Evolutionary conservation across 2,329 filamentous ascomycete genomes (phyloP).

Genomic region (Fusarium abutilonis): DNA sequence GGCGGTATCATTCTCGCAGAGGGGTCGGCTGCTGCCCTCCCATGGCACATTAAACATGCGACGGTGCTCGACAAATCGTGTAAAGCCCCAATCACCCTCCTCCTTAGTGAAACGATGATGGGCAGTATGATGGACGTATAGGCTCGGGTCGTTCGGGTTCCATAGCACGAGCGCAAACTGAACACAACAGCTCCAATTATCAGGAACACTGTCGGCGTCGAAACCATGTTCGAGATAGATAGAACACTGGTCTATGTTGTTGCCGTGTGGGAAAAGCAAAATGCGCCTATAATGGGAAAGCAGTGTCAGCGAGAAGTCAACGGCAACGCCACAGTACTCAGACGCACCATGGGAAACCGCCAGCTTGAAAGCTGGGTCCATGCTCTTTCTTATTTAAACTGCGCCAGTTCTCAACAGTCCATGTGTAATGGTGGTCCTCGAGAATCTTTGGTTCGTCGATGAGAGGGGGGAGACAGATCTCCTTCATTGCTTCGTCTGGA

Average conservation of each 20-base stretch:
- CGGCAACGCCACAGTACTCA: constrained; percentile 44
- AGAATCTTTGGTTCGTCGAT: constrained; percentile 81
- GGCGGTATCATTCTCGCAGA: constrained; percentile 79
- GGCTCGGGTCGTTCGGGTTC: constrained; percentile 91
- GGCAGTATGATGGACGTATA: constrained; percentile 83
- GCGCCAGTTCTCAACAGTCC: constrained; percentile 88
- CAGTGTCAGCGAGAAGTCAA: constrained; percentile 35
- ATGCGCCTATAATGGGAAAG: constrained; percentile 72
- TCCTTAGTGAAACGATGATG: constrained; percentile 96
- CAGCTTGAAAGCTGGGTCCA: constrained; percentile 87
- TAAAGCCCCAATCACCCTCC: constrained; percentile 98
- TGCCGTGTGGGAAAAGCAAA: constrained; percentile 93
- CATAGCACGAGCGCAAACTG: constrained; percentile 95
- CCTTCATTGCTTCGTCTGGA: constrained; percentile 84
- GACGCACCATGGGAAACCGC: constrained; percentile 82
- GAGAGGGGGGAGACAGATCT: constrained; percentile 77
- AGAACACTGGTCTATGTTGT: constrained; percentile 91
- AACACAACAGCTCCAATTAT: constrained; percentile 96
- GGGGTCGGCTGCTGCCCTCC: constrained; percentile 73
- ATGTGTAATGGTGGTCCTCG: constrained; percentile 80
- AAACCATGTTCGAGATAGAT: constrained; percentile 97
- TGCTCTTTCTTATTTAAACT: constrained; percentile 81
- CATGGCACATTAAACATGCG: constrained; percentile 83
- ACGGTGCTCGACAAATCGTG: constrained; percentile 89
- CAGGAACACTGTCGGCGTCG: constrained; percentile 76